Conservation (phyloP, 2,329 filamentous ascomycete species). For the Fusarium torulosum region DNA sequence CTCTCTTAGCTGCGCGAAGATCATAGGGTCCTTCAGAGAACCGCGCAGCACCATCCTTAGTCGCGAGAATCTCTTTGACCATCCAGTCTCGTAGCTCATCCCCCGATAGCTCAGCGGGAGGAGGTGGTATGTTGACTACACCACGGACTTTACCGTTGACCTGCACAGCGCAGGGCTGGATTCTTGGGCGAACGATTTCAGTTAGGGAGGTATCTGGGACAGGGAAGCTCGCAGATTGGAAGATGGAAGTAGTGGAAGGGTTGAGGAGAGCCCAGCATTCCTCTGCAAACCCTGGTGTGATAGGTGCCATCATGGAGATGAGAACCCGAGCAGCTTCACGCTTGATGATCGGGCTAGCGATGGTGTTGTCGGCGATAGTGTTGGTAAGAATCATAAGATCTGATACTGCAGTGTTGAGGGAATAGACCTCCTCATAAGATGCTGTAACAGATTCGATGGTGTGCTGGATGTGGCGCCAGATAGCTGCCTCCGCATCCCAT, state of each 20-base stretch:
- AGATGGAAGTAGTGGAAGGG: constrained; percentile 55
- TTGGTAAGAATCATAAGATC: constrained; percentile 88
- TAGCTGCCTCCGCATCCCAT: constrained; percentile 61
- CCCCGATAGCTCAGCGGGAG: constrained; percentile 57
- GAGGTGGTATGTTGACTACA: constrained; percentile 72
- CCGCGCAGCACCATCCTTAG: constrained; percentile 69
- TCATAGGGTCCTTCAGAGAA: constrained; percentile 62
- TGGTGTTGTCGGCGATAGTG: constrained; percentile 62
- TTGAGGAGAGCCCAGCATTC: constrained; percentile 79
- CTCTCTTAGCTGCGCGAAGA: constrained; percentile 68
- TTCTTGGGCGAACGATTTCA: constrained; percentile 63
- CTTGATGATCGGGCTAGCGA: constrained; percentile 59
- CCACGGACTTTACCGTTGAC: constrained; percentile 84
- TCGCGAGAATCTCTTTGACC: constrained; percentile 69
- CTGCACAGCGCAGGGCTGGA: constrained; percentile 74
- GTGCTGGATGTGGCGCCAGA: constrained; percentile 76
- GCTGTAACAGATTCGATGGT: constrained; percentile 75
- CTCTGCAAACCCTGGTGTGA: constrained; percentile 83
- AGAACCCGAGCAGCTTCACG: constrained; percentile 67
- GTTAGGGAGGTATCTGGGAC: constrained; percentile 61
- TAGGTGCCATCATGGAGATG: constrained; percentile 80
- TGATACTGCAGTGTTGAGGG: constrained; percentile 85
- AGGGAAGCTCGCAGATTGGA: constrained; percentile 70
- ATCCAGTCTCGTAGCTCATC: constrained; percentile 70
- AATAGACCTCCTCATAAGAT: constrained; percentile 78